Percentiles rank a stretch among this genome's conserved stretches.
Conservation (phyloP, 768 basidiomycete genomes). For the Cystofilobasidium macerans region DNA sequence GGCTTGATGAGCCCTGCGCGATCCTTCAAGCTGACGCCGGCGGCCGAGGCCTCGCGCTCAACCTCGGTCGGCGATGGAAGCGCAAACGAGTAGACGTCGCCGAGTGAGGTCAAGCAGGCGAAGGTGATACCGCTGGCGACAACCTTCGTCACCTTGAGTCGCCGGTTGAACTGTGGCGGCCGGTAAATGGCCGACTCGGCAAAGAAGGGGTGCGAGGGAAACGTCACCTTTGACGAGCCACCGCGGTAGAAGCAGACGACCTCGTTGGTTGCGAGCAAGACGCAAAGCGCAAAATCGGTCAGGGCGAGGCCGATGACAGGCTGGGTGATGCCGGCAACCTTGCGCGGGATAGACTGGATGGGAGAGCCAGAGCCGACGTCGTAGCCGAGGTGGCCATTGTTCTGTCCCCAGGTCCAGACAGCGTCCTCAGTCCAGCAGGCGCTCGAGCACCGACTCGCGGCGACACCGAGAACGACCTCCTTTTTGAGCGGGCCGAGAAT, state of each 20-base stretch:
- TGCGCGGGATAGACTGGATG: constrained; percentile 63
- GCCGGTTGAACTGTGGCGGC: constrained; percentile 62
- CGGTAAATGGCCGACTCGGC: constrained; percentile 64
- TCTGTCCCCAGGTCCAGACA: constrained; percentile 67
- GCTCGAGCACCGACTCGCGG: constrained; percentile 74
- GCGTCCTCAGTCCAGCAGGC: constrained; percentile 66
- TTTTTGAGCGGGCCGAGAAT: constrained; percentile 65
- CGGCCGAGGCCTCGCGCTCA: constrained; percentile 33
- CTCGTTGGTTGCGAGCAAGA: constrained; percentile 63
- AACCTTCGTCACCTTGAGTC: constrained; percentile 65
- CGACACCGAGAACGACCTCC: constrained; percentile 65
- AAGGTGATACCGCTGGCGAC: constrained; percentile 67
- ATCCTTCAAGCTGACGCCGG: constrained; percentile 23
- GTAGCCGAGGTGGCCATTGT: constrained; percentile 87
- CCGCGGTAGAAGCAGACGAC: constrained; percentile 44
- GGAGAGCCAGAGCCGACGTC: constrained; percentile 57
- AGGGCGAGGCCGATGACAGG: constrained; percentile 62
- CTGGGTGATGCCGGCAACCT: constrained; percentile 64
- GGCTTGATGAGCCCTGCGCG: constrained; percentile 50
- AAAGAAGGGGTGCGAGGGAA: constrained; percentile 66
- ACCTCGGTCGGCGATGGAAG: constrained; percentile 36
- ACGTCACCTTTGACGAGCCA: constrained; percentile 42
- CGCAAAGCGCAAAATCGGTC: constrained; percentile 75
- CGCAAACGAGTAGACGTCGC: constrained; percentile 82
- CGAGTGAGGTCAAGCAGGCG: constrained; percentile 68